Evolutionary conservation across 306 rosid genomes (phyloP), one percentile per base, ranked within the genome.

Genomic region (Glycine soja): DNA sequence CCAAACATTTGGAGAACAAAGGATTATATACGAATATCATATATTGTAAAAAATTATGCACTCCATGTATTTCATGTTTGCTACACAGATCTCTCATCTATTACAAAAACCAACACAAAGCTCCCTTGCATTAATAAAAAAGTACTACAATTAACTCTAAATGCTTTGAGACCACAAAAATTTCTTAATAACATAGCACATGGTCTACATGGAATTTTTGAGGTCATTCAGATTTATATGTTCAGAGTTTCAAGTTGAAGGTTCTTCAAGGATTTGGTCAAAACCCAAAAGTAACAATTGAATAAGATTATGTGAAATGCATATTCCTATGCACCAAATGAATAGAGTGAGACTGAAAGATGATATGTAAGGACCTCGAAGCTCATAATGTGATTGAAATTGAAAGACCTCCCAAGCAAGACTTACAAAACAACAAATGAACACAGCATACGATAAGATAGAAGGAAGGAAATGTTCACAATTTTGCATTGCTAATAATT

Each of bases 21-120:
- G 70, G 59, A 56, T 42, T 66, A 32, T 45, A 70, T 4, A 14
- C 7, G 2, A 10, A 45, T 15, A 38, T 10, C 6, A 63, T 38
- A 72, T 18, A 75, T 19, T 38, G 34, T 52, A 56, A 69, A 69
- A 38, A 50, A 50, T 18, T 14, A 77, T 2, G 8, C 56, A 32
- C 32, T 34, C 66, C 70, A 34, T 46, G 24, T 56, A 46, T 47
- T 83, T 72, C 70, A 52, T 65, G 64, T 38, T 71, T 15, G 52
- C 65, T 34, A 46, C 58, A 78, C 10, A 46, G 47, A 36, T 36
- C 40, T 36, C 48, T 36, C 57, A 56, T 71, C 46, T 34, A 83
- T 52, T 15, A 71, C 58, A 42, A 77, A 83, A 72, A 8, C 70
- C 48, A 78, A 72, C 76, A 78, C 48, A 65, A 78, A 77, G 7